Evolutionary conservation across 2,329 filamentous ascomycete species (phyloP), one percentile per base, ranked within the genome.

Genomic region (Fusarium pseudonygamai): DNA sequence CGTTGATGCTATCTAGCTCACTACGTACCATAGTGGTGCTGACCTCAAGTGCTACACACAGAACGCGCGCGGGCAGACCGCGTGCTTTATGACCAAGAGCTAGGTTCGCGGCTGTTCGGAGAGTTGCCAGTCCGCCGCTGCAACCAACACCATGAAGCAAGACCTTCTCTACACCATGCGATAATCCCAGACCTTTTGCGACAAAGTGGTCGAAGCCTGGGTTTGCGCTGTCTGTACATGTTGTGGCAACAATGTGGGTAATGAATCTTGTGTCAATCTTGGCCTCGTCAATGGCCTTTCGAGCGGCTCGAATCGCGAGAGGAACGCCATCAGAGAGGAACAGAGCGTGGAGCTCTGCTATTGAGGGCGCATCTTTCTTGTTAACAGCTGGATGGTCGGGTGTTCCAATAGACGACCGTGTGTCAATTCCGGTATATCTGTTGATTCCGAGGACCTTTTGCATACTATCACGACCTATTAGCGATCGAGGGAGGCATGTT

Each of bases 221-320:
- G 78, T 92, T 93, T 22, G 90, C 90, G 71, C 89, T 91, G 78
- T 93, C 89, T 14, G 91, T 93, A 78, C 91, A 93, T 10, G 90
- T 92, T 1, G 90, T 91, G 30, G 90, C 88, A 14, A 93, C 90
- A 45, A 92, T 84, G 75, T 93, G 91, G 7, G 90, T 93, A 70
- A 93, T 90, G 58, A 90, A 83, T 7, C 78, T 77, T 1, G 85
- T 78, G 46, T 86, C 83, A 46, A 90, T 79, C 22, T 83, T 82
- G 10, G 89, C 87, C 78, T 91, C 89, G 13, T 82, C 80, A 15
- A 90, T 83, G 10, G 89, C 89, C 78, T 89, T 88, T 32, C 83
- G 82, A 28, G 87, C 84, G 5, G 89, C 89, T 15, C 80, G 81
- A 11, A 91, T 83, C 12, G 89, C 89, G 4, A 91, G 82, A 4